Base-by-base conservation (phyloP, 257 asterid genomes). In the Nicotiana sylvestris region DNA sequence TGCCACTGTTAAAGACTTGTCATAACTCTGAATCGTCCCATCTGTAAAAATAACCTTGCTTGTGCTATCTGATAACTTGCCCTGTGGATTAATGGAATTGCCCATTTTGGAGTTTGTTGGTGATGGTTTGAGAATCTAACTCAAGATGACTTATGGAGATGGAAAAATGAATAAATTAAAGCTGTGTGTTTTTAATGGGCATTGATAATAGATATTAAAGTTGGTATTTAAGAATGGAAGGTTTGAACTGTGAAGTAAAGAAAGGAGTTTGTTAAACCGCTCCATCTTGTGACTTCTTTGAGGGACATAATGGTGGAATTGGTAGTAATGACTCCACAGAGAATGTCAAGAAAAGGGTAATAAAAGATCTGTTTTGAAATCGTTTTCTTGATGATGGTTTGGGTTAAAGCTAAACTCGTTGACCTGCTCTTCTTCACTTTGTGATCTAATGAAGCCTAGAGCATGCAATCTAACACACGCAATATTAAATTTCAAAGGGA, bases 221-320 rank as follows among this genome's bases (percentile, higher is more conserved):
- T 49, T 13, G 15, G 66, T 39, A 78, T 80, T 86, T 78, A 85
- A 89, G 76, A 25, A 76, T 83, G 78, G 30, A 49, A 29, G 58
- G 17, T 16, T 78, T 66, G 81, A 16, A 64, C 7, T 49, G 57
- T 46, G 84, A 68, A 49, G 49, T 66, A 66, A 66, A 64, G 78
- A 61, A 35, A 35, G 70, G 87, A 69, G 96, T 91, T 94, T 82
- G 98, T 94, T 92, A 88, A 94, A 94, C 97, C 86, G 93, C 96
- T 89, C 97, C 97, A 91, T 85, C 89, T 87, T 90, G 81, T 88
- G 77, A 69, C 25, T 69, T 69, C 35, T 9, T 51, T 68, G 87
- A 77, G 53, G 60, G 85, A 83, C 35, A 51, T 85, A 56, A 86
- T 87, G 87, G 92, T 93, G 95, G 98, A 93, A 88, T 91, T 81